Evolutionary conservation across 495 filamentous ascomycete genomes (phyloP), one percentile per base, ranked within the genome.

Genomic region (Hypoxylon trugodes): DNA sequence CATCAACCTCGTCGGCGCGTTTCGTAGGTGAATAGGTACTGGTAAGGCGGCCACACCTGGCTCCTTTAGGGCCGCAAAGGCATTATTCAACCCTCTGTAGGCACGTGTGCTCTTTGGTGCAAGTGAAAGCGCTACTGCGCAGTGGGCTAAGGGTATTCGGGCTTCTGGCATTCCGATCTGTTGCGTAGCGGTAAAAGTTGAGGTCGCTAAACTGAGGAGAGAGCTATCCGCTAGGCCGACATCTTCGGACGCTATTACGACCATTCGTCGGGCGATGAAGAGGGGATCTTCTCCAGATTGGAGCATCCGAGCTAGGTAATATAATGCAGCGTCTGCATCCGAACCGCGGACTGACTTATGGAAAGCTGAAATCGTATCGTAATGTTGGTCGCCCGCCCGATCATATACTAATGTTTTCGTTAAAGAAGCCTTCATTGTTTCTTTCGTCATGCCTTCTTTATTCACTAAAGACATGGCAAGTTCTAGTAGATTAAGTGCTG

Each of bases 251-350:
- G 93, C 92, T 37, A 96, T 87, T 1, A 97, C 92, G 9, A 98
- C 89, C 80, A 98, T 87, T 10, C 95, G 86, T 2, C 95, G 86
- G 4, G 95, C 93, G 32, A 98, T 90, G 71, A 90, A 98, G 0
- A 98, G 78, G 0, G 94, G 92, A 69, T 98, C 95, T 73, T 98
- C 95, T 33, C 95, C 95, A 1, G 90, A 92, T 60, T 95, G 87
- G n/a, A 98, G 83, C 95, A 98, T 98, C 38, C 95, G 89, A 2
- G 90, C 89, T 4, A 98, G 85, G 72, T 97, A 98, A 77, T 97
- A 98, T 2, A 98, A 81, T 1, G 93, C 81, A 0, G 93, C 95
- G 74, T 98, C 89, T 1, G 94, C 77, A 69, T 95, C 86, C 49
- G 87, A 90, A 16, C 95, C 95, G 13, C 95, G 90, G 22, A 98